Evolutionary conservation across 2,329 filamentous ascomycete species (phyloP).

Genomic region (Verticillium alfalfae): DNA sequence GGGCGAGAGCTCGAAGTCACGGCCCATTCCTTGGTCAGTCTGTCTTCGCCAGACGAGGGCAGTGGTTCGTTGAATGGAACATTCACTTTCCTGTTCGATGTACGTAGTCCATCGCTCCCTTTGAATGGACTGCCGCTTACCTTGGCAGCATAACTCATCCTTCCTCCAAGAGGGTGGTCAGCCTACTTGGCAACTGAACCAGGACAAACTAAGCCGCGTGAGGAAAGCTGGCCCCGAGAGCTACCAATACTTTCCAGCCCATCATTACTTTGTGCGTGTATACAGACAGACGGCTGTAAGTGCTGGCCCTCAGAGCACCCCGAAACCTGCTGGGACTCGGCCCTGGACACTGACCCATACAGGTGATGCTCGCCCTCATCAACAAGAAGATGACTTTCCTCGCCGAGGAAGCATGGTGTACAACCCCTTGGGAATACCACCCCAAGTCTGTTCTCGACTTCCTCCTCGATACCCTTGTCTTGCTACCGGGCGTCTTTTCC

Average conservation of each 20-base stretch:
- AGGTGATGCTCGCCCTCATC: conserved; percentile 44
- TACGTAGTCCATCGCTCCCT: conserved; percentile 18
- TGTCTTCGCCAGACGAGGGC: conserved; percentile 24
- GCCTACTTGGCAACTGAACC: conserved; percentile 27
- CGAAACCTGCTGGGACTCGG: neutral
- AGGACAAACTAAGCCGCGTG: conserved; percentile 27
- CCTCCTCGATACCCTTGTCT: conserved; percentile 44
- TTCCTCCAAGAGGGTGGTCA: conserved; percentile 21
- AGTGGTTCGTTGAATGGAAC: conserved; percentile 29
- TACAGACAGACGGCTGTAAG: conserved; percentile 49
- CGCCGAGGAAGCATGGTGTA: conserved; percentile 44
- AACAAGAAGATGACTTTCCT: conserved; percentile 45
- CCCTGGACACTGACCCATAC: neutral
- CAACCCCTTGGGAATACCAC: conserved; percentile 44
- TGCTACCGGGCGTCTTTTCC: conserved; percentile 40
- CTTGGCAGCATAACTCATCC: conserved; percentile 37
- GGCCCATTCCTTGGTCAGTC: conserved; percentile 37
- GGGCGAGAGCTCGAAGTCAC: conserved; percentile 33
- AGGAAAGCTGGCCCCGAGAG: conserved; percentile 36
- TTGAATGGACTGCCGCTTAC: neutral
- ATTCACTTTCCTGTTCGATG: conserved; percentile 50
- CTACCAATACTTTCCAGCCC: conserved; percentile 47
- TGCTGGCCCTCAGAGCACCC: conserved; percentile 3
- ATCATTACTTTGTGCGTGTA: conserved; percentile 52
- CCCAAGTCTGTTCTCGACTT: conserved; percentile 45